These are phyloP conservation scores for Colletotrichum musicola DNA, from an alignment of 2,329 filamentous ascomycete species.

Conservation along the genomic window DNA sequence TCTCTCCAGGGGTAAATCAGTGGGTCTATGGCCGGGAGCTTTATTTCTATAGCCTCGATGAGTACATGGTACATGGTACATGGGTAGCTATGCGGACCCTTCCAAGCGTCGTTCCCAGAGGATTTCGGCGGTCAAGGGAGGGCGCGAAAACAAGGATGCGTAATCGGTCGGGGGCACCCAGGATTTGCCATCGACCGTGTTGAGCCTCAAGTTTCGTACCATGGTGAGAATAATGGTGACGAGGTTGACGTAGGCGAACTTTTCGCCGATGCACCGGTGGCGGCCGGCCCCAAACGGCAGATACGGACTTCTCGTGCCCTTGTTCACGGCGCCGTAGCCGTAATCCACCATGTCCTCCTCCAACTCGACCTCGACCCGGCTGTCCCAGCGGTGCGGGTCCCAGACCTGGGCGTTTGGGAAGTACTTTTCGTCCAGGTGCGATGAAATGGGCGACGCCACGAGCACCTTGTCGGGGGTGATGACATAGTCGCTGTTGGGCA, in stretches of 20 bases:
- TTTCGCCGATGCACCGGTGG: conserved; percentile 95
- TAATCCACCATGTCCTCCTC: conserved; percentile 86
- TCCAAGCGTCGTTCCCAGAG: conserved; percentile 82
- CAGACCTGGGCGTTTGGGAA: conserved; percentile 87
- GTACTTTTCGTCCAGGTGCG: conserved; percentile 76
- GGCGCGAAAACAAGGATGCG: conserved; percentile 79
- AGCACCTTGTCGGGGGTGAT: conserved; percentile 85
- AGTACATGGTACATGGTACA: no score
- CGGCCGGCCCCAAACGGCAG: conserved; percentile 93
- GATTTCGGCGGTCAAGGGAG: conserved; percentile 77
- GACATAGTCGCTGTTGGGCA: conserved; percentile 85
- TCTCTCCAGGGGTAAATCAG: no score
- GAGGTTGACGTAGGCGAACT: conserved; percentile 94
- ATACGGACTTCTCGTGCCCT: conserved; percentile 90
- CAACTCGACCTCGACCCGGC: conserved; percentile 56
- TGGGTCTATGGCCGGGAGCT: no score
- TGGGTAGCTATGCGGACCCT: no score
- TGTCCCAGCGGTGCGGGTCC: conserved; percentile 93
- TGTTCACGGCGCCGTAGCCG: conserved; percentile 92
- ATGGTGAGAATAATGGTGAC: conserved; percentile 84
- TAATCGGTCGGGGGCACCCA: conserved; percentile 78
- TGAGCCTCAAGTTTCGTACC: conserved; percentile 84
- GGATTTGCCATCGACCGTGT: conserved; percentile 78
- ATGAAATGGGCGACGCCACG: conserved; percentile 87
- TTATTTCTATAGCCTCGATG: no score